Evolutionary conservation across 257 asterid species (phyloP).

Genomic region (Mentha longifolia): DNA sequence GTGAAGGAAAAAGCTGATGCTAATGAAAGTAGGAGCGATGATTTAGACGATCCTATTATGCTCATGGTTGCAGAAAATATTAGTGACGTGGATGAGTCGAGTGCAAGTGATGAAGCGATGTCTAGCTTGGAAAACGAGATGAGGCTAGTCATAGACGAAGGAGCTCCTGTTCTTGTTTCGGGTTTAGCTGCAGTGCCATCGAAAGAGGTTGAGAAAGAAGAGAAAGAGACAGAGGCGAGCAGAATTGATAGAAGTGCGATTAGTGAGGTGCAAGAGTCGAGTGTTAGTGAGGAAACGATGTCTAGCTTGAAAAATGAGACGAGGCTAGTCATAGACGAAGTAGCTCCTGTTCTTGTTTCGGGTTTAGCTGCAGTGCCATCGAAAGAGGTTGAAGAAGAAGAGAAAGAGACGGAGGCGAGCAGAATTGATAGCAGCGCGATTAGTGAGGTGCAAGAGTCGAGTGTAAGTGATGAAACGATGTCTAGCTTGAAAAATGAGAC

Average conservation of each 20-base stretch:
- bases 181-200: conserved; percentile 47
- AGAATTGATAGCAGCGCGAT: conserved; percentile 12
- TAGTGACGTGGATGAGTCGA: conserved; percentile 24
- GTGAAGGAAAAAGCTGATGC: not conserved
- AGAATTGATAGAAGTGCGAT: conserved; percentile 12
- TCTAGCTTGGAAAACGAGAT: conserved; percentile 30
- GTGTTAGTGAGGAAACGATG: conserved; percentile 1
- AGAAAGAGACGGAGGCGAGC: conserved; percentile 7
- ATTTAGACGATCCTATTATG: not conserved
- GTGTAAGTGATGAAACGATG: conserved; percentile 2
- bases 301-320: conserved; percentile 31
- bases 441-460: conserved; percentile 26
- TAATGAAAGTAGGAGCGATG: not conserved
- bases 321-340: conserved; percentile 35
- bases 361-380: conserved; percentile 48
- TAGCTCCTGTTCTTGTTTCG: conserved; percentile 58
- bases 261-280: conserved; percentile 26
- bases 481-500: conserved; percentile 31
- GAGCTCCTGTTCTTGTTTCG: conserved; percentile 58
- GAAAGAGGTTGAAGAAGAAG: conserved; percentile 40
- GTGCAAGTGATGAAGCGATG: conserved; percentile 1
- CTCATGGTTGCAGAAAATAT: conserved; percentile 37
- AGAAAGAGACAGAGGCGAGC: conserved; percentile 7
- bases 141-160: conserved; percentile 34
- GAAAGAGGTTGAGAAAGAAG: conserved; percentile 40